These are phyloP conservation scores for Uronychia binucleata DNA, from an alignment of 73 alveolate genomes.

Conservation along the genomic window DNA sequence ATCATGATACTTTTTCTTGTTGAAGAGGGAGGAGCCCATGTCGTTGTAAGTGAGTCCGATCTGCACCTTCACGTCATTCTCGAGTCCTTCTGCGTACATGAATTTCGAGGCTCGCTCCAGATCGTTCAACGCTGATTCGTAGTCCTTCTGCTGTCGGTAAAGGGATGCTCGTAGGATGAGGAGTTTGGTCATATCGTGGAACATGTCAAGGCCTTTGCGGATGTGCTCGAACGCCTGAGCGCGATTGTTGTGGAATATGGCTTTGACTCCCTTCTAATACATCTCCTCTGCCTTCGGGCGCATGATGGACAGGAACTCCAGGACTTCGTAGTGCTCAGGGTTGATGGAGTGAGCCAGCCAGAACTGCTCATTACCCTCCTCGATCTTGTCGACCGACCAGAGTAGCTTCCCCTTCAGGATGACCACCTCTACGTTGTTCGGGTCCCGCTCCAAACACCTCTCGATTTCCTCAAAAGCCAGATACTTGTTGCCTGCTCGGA, in stretches of 20 bases:
- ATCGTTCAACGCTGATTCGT: conserved; percentile 71
- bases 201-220: conserved; percentile 65
- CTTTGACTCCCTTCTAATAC: conserved; percentile 67
- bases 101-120: conserved; percentile 69
- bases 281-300: conserved; percentile 74
- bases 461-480: conserved; percentile 72
- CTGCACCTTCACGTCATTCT: conserved; percentile 67
- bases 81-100: conserved; percentile 70
- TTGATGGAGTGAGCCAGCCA: conserved; percentile 73
- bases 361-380: conserved; percentile 76
- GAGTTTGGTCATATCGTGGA: conserved; percentile 65
- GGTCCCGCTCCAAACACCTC: conserved; percentile 65
- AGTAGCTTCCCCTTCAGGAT: conserved; percentile 72
- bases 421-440: conserved; percentile 69
- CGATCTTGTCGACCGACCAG: conserved; percentile 68
- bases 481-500: conserved; percentile 69
- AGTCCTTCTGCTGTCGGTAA: conserved; percentile 59
- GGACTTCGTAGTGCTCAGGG: conserved; percentile 75
- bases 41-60: conserved; percentile 76
- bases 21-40: conserved; percentile 63
- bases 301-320: conserved; percentile 73
- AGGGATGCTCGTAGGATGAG: conserved; percentile 69
- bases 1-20: conserved; percentile 60
- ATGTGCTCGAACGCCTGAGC: conserved; percentile 62
- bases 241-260: conserved; percentile 54